Evolutionary conservation across 2,329 filamentous ascomycete genomes (phyloP).

Genomic region (Paecilomyces niveus): DNA sequence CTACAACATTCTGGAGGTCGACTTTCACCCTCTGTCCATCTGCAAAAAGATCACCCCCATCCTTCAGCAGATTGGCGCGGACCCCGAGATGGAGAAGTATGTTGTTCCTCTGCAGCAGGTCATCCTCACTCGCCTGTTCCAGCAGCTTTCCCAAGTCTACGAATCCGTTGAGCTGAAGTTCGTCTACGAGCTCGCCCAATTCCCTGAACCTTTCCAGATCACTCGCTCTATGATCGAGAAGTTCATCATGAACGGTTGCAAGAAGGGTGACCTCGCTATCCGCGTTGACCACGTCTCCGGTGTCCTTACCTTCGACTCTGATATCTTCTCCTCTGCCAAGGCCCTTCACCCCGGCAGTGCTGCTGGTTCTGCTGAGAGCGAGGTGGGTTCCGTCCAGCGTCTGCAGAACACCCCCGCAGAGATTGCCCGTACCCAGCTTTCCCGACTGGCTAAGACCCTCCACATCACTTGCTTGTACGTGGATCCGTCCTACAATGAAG

Average conservation of each 20-base stretch:
- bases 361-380: slow-evolving; percentile 79
- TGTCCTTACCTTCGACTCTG: slow-evolving; percentile 92
- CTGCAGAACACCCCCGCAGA: slow-evolving; percentile 96
- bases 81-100: slow-evolving; percentile 96
- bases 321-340: slow-evolving; percentile 96
- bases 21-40: slow-evolving; percentile 97
- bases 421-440: slow-evolving; percentile 91
- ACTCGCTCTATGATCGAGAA: slow-evolving; percentile 89
- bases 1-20: slow-evolving; percentile 97
- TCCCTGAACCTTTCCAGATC: slow-evolving; percentile 95
- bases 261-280: slow-evolving; percentile 96
- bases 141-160: slow-evolving; percentile 97
- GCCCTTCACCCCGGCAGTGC: slow-evolving; percentile 77
- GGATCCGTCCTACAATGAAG: slow-evolving; percentile 79
- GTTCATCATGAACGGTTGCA: slow-evolving; percentile 99
- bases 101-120: slow-evolving; percentile 94
- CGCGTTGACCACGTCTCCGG: slow-evolving; percentile 93
- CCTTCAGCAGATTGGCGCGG: slow-evolving; percentile 82
- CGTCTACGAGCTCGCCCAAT: slow-evolving; percentile 86
- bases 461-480: slow-evolving; percentile 95
- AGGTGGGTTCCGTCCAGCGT: slow-evolving; percentile 79
- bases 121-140: slow-evolving; percentile 95
- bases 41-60: slow-evolving; percentile 99
- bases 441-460: slow-evolving; percentile 81
- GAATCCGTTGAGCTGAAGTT: slow-evolving; percentile 94